Base-by-base conservation (phyloP, 805 yeast species). In the Wilhelminamyces savonicus region DNA sequence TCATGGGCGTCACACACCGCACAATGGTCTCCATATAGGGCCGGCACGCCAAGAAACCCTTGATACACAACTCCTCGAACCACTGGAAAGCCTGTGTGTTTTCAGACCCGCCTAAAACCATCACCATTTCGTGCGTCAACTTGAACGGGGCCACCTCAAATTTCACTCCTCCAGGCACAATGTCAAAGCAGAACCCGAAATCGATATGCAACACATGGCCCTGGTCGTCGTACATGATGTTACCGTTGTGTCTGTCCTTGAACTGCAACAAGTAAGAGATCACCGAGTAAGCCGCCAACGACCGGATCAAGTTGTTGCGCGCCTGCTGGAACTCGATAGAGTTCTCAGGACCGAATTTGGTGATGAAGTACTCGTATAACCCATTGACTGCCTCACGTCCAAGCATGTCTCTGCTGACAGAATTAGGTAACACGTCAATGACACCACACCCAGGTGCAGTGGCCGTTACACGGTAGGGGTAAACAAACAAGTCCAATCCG, bases 371-470 rank as follows among this genome's bases (percentile, higher is more conserved):
- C 50, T 90, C 96, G 51, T 85, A 87, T 32, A 92, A 66, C 2
- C 97, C 98, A 56, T 92, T 92, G 16, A 92, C 98, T 1, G 98
- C 98, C 52, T 92, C 99, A 49, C 99, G 76, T 24, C 99, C 99
- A 30, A 92, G 70, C 97, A 92, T 90, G 59, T 92, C 99, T 61
- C 99, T 77, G 24, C 96, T 86, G 16, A 86, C 80, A 5, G 97
- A 82, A 52, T 90, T 84, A 20, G 98, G 98, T 41, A 92, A 69
- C 19, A 94, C 98, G 54, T 94, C 99, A 62, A 92, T 92, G 25
- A 92, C 94, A 58, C 99, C 99, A 64, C 97, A 88, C 0, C 99
- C 98, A 1, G 98, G 97, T 3, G 95, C 96, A 7, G 99, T 92
- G 1, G 99, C 98, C 0, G 96, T 88, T 16, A 92, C 98, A 41